Conservation (phyloP, 768 basidiomycete species). For the Hericium erinaceus region DNA sequence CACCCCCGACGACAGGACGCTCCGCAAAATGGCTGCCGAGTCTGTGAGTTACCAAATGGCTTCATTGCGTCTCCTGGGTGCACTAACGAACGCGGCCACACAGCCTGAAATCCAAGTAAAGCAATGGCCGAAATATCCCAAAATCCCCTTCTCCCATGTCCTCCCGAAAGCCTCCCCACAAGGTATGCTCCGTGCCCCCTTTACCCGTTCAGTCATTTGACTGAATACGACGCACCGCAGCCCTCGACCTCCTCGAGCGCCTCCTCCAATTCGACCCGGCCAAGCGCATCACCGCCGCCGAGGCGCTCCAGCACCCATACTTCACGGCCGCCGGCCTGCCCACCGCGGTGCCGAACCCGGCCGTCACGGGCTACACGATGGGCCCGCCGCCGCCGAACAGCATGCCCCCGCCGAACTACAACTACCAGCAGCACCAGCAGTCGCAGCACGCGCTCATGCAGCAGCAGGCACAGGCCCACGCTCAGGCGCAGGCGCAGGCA, state of each 20-base stretch:
- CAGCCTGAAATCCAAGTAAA: slow-evolving; percentile 81
- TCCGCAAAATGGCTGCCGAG: slow-evolving; percentile 84
- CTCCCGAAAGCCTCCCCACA: slow-evolving; percentile 80
- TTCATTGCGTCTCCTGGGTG: slow-evolving; percentile 1
- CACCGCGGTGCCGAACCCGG: slow-evolving; percentile 34
- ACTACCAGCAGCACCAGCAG: slow-evolving; percentile 47
- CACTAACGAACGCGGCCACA: slow-evolving; percentile 2
- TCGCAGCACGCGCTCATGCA: slow-evolving; percentile 9
- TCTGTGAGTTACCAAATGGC: slow-evolving; percentile 46
- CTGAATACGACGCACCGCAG: slow-evolving; percentile 25
- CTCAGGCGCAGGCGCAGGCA: slow-evolving; percentile 13
- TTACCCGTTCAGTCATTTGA: not conserved
- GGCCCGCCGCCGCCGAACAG: slow-evolving; percentile 34
- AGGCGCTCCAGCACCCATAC: slow-evolving; percentile 89
- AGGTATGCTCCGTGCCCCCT: slow-evolving; percentile 34
- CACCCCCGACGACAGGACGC: slow-evolving; percentile 81
- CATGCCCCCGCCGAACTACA: slow-evolving; percentile 42
- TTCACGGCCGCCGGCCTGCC: slow-evolving; percentile 49
- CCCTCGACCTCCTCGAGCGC: slow-evolving; percentile 88
- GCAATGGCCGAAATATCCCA: slow-evolving; percentile 80
- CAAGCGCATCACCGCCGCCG: slow-evolving; percentile 83
- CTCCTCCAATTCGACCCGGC: slow-evolving; percentile 94
- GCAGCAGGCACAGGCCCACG: slow-evolving; percentile 26
- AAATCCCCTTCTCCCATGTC: slow-evolving; percentile 71
- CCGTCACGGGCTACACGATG: slow-evolving; percentile 31